Percentiles rank a stretch among this genome's conserved stretches.
phyloP scores from a whole-genome alignment of 2,329 filamentous ascomycete species.

The Pseudogymnoascus sp. region DNA sequence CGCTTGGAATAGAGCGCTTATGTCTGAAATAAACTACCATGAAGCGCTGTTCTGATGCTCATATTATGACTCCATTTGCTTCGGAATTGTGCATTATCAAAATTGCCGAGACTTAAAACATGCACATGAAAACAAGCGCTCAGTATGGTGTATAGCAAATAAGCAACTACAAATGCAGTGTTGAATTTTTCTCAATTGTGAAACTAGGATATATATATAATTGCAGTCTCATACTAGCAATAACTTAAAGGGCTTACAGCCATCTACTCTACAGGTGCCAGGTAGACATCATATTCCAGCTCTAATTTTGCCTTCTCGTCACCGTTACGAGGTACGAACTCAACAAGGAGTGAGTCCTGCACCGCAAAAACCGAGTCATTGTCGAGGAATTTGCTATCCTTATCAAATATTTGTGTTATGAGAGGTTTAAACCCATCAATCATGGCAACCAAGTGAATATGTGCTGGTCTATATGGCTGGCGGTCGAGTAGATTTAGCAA shows the following conservation, averaged over 20 bases:
- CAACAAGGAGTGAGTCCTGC: slow-evolving; percentile 42
- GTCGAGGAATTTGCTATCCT: slow-evolving; percentile 52
- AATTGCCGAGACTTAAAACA: not conserved
- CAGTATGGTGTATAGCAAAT: not conserved
- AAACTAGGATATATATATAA: not conserved
- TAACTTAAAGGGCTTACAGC: not conserved
- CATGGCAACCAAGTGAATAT: slow-evolving; percentile 53
- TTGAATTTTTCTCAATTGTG: not conserved
- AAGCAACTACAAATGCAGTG: not conserved
- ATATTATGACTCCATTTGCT: too few relatives aligned
- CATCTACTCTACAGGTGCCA: slow-evolving; percentile 12
- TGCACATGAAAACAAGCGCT: not conserved
- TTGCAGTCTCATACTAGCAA: not conserved
- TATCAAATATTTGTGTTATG: slow-evolving; percentile 71
- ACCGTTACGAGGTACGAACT: slow-evolving; percentile 33
- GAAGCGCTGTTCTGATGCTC: too few relatives aligned
- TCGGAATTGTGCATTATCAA: not conserved
- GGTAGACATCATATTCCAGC: slow-evolving; percentile 27
- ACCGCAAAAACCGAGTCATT: slow-evolving; percentile 49
- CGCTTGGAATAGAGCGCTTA: too few relatives aligned
- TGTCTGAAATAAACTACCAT: too few relatives aligned
- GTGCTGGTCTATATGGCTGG: slow-evolving; percentile 54
- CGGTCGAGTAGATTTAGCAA: slow-evolving; percentile 51
- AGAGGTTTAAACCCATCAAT: slow-evolving; percentile 56
- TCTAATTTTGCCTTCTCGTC: slow-evolving; percentile 29